Evolutionary conservation across 1,139 yeast species (phyloP).

Genomic region (Saccharomycopsis phalli): DNA sequence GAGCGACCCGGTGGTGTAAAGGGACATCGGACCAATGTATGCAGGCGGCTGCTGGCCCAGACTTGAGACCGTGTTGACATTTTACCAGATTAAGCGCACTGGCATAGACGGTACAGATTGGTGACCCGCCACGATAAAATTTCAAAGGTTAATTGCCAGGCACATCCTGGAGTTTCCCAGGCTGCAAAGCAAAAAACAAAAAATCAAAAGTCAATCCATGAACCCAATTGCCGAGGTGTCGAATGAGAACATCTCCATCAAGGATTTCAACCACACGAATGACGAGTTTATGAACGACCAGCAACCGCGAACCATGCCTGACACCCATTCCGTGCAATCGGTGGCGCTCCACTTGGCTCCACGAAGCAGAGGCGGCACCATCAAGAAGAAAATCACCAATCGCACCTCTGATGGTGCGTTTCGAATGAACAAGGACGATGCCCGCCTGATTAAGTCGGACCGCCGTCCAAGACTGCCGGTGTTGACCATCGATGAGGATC

Average conservation of each 20-base stretch:
- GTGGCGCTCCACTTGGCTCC: slow-evolving; percentile 15
- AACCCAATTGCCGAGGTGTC: slow-evolving; percentile 13
- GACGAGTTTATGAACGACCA: slow-evolving; percentile 13
- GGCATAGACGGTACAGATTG: no score
- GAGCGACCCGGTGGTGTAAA: no score
- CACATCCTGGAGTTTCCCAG: no score
- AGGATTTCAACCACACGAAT: slow-evolving; percentile 10
- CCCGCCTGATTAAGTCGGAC: not conserved
- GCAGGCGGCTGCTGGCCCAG: no score
- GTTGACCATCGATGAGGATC: slow-evolving; percentile 6
- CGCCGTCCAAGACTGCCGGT: slow-evolving; percentile 10
- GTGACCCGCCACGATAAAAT: no score
- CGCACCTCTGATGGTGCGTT: slow-evolving; percentile 18
- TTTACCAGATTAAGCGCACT: no score
- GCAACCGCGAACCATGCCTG: slow-evolving; percentile 7
- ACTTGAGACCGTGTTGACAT: no score
- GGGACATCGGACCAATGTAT: no score
- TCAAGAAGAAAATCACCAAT: slow-evolving; percentile 13
- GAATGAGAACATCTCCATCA: slow-evolving; percentile 14
- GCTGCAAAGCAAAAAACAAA: no score
- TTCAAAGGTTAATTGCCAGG: no score
- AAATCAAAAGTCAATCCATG: no score
- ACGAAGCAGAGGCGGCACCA: slow-evolving; percentile 10
- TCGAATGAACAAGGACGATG: slow-evolving; percentile 6
- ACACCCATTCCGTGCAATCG: slow-evolving; percentile 7